phyloP scores from a whole-genome alignment of 495 filamentous ascomycete species.

The Penicillium atrosanguineum region DNA sequence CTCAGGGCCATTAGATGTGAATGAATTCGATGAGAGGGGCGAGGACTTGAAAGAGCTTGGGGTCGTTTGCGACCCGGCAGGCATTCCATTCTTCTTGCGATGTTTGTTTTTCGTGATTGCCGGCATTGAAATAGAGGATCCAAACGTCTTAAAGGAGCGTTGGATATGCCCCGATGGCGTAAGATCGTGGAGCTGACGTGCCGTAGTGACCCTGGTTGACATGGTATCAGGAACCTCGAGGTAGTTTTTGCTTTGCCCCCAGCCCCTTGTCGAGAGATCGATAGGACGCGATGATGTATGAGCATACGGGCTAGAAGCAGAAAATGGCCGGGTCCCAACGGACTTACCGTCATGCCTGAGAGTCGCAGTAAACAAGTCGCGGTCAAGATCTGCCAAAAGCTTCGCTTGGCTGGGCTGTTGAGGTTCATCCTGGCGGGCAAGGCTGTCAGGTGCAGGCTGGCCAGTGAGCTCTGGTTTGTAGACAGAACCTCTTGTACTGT shows the following conservation, averaged over 20 bases:
- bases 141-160: background rate
- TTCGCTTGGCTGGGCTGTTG: background rate
- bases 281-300: background rate
- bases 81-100: conserved; percentile 5
- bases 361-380: conserved; percentile 28
- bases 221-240: background rate
- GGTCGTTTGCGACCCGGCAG: conserved; percentile 11
- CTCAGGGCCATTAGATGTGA: conserved; percentile 6
- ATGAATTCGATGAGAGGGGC: conserved; percentile 29
- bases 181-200: conserved; percentile 4
- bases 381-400: conserved; percentile 25
- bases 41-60: conserved; percentile 34
- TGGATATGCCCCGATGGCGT: background rate
- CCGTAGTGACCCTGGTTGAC: conserved; percentile 3
- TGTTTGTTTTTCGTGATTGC: background rate
- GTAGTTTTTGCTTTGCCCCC: conserved; percentile 2
- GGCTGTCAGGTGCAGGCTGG: background rate
- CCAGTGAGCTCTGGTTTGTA: background rate
- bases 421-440: background rate
- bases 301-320: background rate
- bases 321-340: background rate
- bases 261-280: background rate
- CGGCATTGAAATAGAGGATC: background rate
- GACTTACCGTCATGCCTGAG: conserved; percentile 22
- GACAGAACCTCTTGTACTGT: background rate